Evolutionary conservation across 2,329 filamentous ascomycete genomes (phyloP), one percentile per base, ranked within the genome.

Genomic region (Lasiodiplodia gonubiensis): DNA sequence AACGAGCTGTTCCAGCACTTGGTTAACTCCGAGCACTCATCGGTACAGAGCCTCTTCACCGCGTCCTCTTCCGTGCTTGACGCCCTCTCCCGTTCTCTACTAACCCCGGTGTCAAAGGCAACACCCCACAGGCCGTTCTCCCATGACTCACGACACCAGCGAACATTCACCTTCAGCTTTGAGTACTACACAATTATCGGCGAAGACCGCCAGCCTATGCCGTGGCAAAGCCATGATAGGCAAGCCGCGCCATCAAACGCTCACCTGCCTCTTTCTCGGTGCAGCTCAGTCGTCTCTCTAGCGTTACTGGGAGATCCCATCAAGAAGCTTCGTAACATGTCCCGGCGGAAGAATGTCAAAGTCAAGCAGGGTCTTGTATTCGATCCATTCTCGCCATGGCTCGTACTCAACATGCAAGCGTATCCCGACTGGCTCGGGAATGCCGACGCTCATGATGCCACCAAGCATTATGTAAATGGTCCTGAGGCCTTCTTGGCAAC

Each of bases 141-240:
- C 18, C 69, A 75, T 2, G 79, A 83, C 33, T 72, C 77, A 4
- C 77, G 84, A 8, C 83, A 83, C 14, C 86, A 86, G 70, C 80
- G 84, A 7, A 85, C 84, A 8, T 88, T 89, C 74, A 84, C 88
- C 70, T 89, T 90, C 73, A 85, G 83, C 51, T 89, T 90, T 74
- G 88, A 89, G 70, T 90, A 89, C 73, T 89, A 88, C 72, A 89
- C 87, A 5, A 81, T 89, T 7, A 83, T 89, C 14, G 85, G 83
- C 1, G 81, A 85, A 4, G 83, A 82, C 4, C 83, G 87, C 49
- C 80, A 82, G 37, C 87, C 88, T 0, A 85, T 87, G 71, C 80
- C 85, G 6, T 90, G 87, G 87, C 88, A 90, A 72, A 78, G 81
- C 23, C 83, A 84, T 46, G 86, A 89, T 70, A 81, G 80, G 52